phyloP scores from a whole-genome alignment of 306 rosid species.

The Lathyrus sativus region DNA sequence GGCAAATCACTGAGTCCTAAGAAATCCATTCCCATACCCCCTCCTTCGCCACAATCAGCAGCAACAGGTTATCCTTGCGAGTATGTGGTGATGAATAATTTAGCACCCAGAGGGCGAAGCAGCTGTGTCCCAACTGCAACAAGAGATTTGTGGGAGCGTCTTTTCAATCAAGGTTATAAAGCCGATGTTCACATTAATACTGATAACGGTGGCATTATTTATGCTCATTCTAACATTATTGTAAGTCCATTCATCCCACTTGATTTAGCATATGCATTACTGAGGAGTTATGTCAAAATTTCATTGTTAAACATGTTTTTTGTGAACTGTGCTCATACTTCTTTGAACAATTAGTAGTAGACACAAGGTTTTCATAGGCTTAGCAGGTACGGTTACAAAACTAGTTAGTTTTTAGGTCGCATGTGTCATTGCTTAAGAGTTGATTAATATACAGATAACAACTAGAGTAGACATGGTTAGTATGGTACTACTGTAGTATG shows the following conservation, averaged over 20 bases:
- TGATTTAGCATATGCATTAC: constrained; percentile 17
- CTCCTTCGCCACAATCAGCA: constrained; percentile 53
- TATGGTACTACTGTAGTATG: constrained; percentile 11
- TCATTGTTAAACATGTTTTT: constrained; percentile 8
- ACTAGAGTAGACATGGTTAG: neutral
- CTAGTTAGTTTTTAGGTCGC: neutral
- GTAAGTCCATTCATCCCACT: constrained; percentile 57
- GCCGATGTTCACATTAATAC: constrained; percentile 80
- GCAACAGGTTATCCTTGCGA: constrained; percentile 29
- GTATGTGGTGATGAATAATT: constrained; percentile 30
- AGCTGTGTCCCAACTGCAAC: constrained; percentile 50
- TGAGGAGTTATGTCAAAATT: constrained; percentile 24
- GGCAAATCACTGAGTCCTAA: constrained; percentile 33
- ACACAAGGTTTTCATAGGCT: neutral
- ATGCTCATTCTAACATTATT: constrained; percentile 76
- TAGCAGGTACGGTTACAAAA: neutral
- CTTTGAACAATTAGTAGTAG: neutral
- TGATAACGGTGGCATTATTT: constrained; percentile 62
- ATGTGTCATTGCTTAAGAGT: neutral
- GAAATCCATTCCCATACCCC: constrained; percentile 52
- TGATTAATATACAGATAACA: neutral
- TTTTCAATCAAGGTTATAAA: constrained; percentile 66
- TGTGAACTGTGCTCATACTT: neutral
- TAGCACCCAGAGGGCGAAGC: constrained; percentile 43
- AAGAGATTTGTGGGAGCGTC: constrained; percentile 69